phyloP scores from a whole-genome alignment of 2,329 filamentous ascomycete species.

The Blastomyces silverae region DNA sequence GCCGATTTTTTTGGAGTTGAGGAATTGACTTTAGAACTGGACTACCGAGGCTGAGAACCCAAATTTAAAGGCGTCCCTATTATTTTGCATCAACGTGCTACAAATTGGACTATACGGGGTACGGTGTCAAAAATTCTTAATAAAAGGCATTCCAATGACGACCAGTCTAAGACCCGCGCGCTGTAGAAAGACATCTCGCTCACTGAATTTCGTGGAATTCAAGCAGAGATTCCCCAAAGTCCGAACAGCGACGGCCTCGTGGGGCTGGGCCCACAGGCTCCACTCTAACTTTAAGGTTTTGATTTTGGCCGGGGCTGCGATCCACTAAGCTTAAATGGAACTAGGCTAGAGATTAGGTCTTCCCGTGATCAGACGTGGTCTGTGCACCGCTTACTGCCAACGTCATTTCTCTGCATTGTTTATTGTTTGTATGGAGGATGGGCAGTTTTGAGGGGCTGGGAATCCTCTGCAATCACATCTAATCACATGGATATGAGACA shows the following conservation, averaged over 20 bases:
- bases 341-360: conserved; percentile 9
- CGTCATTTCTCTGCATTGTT: neutral
- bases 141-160: neutral
- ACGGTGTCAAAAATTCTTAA: neutral
- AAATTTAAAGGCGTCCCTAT: no score
- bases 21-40: neutral
- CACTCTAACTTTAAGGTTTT: neutral
- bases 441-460: neutral
- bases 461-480: neutral
- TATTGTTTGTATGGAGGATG: neutral
- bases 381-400: neutral
- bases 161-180: neutral
- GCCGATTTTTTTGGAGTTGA: neutral
- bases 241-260: no score
- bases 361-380: conserved; percentile 2
- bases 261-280: neutral
- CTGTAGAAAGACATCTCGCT: neutral
- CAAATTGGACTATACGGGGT: no score
- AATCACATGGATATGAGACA: neutral
- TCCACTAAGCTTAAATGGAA: neutral
- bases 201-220: neutral
- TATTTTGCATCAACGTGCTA: no score
- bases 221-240: no score
- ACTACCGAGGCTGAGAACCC: neutral
- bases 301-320: neutral